These are phyloP conservation scores for Hymenotorrendiella dingleyae DNA, from an alignment of 2,329 filamentous ascomycete species.

Conservation along the genomic window DNA sequence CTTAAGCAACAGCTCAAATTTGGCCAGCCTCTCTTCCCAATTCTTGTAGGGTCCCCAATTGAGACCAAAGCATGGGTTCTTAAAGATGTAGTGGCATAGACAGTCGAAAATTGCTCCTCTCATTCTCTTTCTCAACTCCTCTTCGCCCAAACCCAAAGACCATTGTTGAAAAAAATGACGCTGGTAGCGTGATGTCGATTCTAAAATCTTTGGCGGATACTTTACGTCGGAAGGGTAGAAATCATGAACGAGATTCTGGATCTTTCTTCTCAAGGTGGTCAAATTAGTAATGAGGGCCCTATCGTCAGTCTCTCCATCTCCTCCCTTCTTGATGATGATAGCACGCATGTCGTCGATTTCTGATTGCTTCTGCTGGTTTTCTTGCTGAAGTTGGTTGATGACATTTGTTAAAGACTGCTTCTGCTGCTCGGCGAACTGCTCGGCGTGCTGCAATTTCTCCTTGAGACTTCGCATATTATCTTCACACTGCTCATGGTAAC, in stretches of 20 bases:
- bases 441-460: too few species aligned
- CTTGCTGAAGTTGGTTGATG: too few species aligned
- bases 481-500: too few species aligned
- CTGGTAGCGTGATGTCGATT: too few species aligned
- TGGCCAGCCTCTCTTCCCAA: neutral
- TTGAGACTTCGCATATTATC: too few species aligned
- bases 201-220: neutral
- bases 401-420: too few species aligned
- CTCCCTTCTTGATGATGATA: neutral
- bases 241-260: constrained; percentile 4
- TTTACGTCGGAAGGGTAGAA: neutral
- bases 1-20: constrained; percentile 1
- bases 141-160: neutral
- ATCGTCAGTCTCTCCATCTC: neutral
- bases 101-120: constrained; percentile 4
- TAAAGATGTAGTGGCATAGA: constrained; percentile 2
- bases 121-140: neutral
- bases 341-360: neutral
- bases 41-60: neutral
- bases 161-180: constrained; percentile 4
- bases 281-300: neutral
- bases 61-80: constrained; percentile 6
- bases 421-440: too few species aligned
- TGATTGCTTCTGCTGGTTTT: too few species aligned
- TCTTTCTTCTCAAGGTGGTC: constrained; percentile 4